These are phyloP conservation scores for Cadophora sp. DNA, from an alignment of 2,329 filamentous ascomycete genomes.

Conservation along the genomic window DNA sequence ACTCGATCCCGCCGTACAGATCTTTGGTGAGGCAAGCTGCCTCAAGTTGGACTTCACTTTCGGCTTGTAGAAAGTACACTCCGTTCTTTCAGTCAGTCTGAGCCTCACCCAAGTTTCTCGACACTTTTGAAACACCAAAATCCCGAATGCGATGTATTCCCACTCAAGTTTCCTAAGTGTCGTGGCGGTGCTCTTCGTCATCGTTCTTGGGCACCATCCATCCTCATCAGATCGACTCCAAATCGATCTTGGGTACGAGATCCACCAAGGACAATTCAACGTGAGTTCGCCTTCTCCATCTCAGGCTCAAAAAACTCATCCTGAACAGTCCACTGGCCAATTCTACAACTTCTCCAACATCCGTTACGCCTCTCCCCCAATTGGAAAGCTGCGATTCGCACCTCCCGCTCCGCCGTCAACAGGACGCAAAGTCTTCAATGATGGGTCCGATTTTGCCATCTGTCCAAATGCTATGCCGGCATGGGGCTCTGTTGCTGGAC, in stretches of 20 bases:
- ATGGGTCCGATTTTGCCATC: conserved; percentile 42
- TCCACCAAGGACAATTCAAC: conserved; percentile 19
- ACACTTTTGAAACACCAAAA: neutral
- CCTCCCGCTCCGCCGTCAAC: conserved; percentile 44
- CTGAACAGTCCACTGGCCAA: conserved; percentile 39
- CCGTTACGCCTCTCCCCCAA: conserved; percentile 51
- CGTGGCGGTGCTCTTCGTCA: neutral
- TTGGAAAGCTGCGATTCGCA: conserved; percentile 52
- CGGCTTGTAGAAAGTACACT: neutral
- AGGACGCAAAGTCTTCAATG: conserved; percentile 44
- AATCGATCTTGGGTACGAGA: conserved; percentile 24
- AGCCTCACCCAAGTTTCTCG: neutral
- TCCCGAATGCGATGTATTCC: neutral
- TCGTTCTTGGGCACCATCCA: neutral
- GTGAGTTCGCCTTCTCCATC: neutral
- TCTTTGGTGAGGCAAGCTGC: neutral
- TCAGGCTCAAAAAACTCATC: neutral
- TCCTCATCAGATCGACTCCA: neutral
- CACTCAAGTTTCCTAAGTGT: neutral
- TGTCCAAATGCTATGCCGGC: conserved; percentile 48
- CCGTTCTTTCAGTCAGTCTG: neutral
- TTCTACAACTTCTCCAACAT: conserved; percentile 51
- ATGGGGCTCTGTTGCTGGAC: neutral
- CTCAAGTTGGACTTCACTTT: neutral
- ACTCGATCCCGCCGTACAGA: too few species aligned